Base-by-base conservation (phyloP, 306 rosid species). In the Arachis hypogaea region DNA sequence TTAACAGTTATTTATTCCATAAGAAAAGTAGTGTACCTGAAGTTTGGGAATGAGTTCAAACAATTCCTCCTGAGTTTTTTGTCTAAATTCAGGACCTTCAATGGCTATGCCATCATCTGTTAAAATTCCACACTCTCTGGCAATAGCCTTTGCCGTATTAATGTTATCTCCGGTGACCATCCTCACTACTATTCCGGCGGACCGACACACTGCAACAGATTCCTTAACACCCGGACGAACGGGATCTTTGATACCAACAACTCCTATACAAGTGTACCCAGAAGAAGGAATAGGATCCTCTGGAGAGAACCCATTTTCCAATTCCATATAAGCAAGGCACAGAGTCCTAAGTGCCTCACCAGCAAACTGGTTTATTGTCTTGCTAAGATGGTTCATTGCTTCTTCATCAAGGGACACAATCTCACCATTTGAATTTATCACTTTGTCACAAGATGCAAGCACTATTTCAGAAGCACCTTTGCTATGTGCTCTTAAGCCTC, bases 91-190 rank as follows among this genome's bases (percentile, higher is more conserved):
- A 4, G 95, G 97, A 59, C 97, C 98, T 83, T 94, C 98, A 67
- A 94, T 94, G 76, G 98, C 97, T 71, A 94, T 74, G 63, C 98
- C 98, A 73, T 93, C 96, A 51, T 94, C 96, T 3, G 97, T 94
- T 66, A 94, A 91, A 73, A 94, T 94, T 52, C 98, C 97, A 80
- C 98, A 94, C 76, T 94, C 98, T 77, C 90, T 92, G 12, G 98
- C 98, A 38, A 94, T 94, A 66, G 97, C 97, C 87, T 94, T 94
- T 16, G 98, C 96, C 16, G 96, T 94, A 70, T 88, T 80, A 47
- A 94, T 94, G 74, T 94, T 91, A 57, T 94, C 98, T 60, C 98
- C 97, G 0, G 98, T 94, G 41, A 94, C 98, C 98, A 94, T 94
- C 81, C 96, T 73, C 6, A 94, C 97, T 22, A 85, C 66, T 16